Evolutionary conservation across 2,329 filamentous ascomycete species (phyloP), one percentile per base, ranked within the genome.

Genomic region (Dichotomopilus funicola): DNA sequence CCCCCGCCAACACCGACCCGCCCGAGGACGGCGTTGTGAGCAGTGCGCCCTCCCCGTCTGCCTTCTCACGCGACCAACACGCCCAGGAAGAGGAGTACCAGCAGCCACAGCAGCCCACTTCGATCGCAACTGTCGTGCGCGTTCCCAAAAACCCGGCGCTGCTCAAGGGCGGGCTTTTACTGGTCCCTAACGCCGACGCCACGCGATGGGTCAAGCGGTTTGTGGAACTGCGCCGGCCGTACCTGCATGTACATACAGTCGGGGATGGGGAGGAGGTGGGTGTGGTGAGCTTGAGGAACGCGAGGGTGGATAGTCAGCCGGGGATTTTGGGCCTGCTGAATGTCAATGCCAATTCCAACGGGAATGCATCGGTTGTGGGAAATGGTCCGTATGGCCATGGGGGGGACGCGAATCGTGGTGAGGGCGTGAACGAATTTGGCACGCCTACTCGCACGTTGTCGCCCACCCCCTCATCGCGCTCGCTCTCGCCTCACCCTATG

Each of bases 151-250:
- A 94, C 63, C 82, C 86, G 1, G 83, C 82, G 44, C 79, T 94
- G 0, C 78, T 95, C 63, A 96, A 95, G 73, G 86, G 89, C 12
- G 91, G 91, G 12, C 95, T 94, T 70, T 80, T 99, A 12, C 78
- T 97, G 44, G 88, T 89, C 2, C 91, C 91, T 0, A 91, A 91
- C 66, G 86, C 85, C 54, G 86, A 89, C 53, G 89, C 86, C 38
- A 88, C 85, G 27, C 83, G 87, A 59, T 99, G 94, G 94, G 81
- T 94, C 34, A 89, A 91, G 64, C 86, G 92, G 43, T 97, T 95
- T 67, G 89, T 96, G 49, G 94, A 99, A 72, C 80, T 99, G 34
- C 83, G 94, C 36, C 81, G 88, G 51, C 94, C 94, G 0, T 99
- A 97, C 68, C 78, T 99, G 52, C 91, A 97, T 70, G 82, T 99